Evolutionary conservation across 768 basidiomycete genomes (phyloP).

Genomic region (Suillus weaverae): DNA sequence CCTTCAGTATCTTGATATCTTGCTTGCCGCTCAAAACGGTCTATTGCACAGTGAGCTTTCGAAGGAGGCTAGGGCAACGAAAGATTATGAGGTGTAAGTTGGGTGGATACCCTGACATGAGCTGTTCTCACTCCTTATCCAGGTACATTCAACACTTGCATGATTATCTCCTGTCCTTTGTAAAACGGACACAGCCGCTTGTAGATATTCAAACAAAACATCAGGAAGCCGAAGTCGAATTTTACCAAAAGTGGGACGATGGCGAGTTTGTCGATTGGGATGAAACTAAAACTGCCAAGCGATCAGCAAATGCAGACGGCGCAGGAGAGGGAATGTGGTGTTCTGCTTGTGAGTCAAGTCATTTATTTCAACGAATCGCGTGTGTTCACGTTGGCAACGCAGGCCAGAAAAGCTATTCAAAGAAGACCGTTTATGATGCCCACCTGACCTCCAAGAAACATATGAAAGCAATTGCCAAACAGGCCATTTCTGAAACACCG

Average conservation of each 20-base stretch:
- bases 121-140: slow-evolving; percentile 13
- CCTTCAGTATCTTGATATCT: slow-evolving; percentile 87
- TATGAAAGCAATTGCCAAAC: slow-evolving; percentile 82
- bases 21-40: slow-evolving; percentile 64
- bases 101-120: slow-evolving; percentile 3
- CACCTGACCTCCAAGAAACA: slow-evolving; percentile 97
- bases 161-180: slow-evolving; percentile 82
- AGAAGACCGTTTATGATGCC: slow-evolving; percentile 97
- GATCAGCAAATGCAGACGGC: slow-evolving; percentile 41
- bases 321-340: slow-evolving; percentile 86
- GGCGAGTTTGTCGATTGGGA: slow-evolving; percentile 79
- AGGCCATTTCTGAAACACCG: slow-evolving; percentile 45
- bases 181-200: slow-evolving; percentile 82
- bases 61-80: slow-evolving; percentile 63
- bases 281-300: slow-evolving; percentile 41
- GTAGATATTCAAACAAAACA: slow-evolving; percentile 72
- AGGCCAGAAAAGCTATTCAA: slow-evolving; percentile 96
- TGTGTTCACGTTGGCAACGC: slow-evolving; percentile 3
- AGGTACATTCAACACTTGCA: slow-evolving; percentile 87
- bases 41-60: slow-evolving; percentile 68
- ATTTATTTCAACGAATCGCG: slow-evolving; percentile 7
- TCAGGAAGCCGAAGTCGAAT: slow-evolving; percentile 62
- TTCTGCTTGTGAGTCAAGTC: slow-evolving; percentile 72
- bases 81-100: slow-evolving; percentile 78
- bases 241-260: slow-evolving; percentile 78